Percentiles rank a stretch among this genome's conserved stretches.
These are phyloP conservation scores for Paraphysoderma sedebokerense DNA, from an alignment of 371 early-diverging fungal species.

Conservation along the genomic window DNA sequence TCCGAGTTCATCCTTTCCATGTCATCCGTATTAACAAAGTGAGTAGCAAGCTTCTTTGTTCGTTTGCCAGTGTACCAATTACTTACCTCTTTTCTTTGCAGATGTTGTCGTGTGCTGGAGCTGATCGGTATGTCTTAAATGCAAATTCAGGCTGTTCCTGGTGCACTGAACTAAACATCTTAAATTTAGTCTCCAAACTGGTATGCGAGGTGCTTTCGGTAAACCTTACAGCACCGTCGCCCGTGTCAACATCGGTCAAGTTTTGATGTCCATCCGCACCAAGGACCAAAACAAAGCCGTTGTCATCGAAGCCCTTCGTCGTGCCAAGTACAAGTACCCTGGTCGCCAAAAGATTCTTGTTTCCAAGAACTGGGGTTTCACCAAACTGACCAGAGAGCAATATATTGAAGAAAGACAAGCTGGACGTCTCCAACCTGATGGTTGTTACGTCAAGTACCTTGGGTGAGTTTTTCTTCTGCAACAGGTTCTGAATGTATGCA, in stretches of 20 bases:
- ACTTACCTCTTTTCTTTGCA: too few relatives aligned
- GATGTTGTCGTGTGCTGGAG: slow-evolving; percentile 99
- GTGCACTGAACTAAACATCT: not conserved
- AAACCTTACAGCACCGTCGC: slow-evolving; percentile 99
- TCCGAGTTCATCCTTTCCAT: slow-evolving; percentile 99
- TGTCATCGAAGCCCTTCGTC: slow-evolving; percentile 96
- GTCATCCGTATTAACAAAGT: slow-evolving; percentile 99
- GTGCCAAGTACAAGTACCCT: slow-evolving; percentile 99
- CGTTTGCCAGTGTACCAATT: too few relatives aligned
- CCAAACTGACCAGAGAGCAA: slow-evolving; percentile 90
- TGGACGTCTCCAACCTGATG: slow-evolving; percentile 81
- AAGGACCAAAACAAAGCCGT: slow-evolving; percentile 89
- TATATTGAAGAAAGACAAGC: slow-evolving; percentile 45
- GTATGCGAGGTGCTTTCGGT: slow-evolving; percentile 99
- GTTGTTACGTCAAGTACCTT: slow-evolving; percentile 97
- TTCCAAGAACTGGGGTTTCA: slow-evolving; percentile 99
- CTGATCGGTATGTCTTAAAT: slow-evolving; percentile 49
- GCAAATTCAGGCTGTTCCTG: not conserved
- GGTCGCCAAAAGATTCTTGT: slow-evolving; percentile 98
- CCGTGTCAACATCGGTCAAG: slow-evolving; percentile 98
- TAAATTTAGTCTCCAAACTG: slow-evolving; percentile 87
- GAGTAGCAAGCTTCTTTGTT: too few relatives aligned
- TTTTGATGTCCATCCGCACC: slow-evolving; percentile 95
- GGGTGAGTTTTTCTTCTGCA: too few relatives aligned
- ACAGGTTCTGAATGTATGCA: too few relatives aligned